Conservation (phyloP, 2,329 filamentous ascomycete species). For the Colletotrichum scovillei region DNA sequence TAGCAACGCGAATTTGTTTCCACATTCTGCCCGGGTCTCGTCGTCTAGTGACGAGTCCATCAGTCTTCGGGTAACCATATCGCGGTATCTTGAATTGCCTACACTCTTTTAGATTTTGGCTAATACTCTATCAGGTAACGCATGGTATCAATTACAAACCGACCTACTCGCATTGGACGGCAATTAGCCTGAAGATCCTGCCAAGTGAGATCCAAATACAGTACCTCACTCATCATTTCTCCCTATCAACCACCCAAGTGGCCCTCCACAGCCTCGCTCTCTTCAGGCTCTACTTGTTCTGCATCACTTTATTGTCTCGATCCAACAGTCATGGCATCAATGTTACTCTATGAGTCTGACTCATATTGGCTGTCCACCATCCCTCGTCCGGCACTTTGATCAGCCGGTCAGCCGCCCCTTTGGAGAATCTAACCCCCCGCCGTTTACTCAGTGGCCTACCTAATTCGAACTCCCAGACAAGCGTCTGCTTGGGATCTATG, state of each 20-base stretch:
- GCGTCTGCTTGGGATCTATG: neutral
- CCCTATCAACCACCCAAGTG: neutral
- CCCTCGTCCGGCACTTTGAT: neutral
- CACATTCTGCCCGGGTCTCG: neutral
- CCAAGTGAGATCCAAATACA: neutral
- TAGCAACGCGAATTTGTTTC: neutral
- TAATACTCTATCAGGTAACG: neutral
- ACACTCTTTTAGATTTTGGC: neutral
- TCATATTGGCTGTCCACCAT: neutral
- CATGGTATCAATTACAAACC: neutral
- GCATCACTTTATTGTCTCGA: neutral
- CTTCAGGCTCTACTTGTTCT: neutral
- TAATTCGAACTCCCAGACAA: constrained; percentile 16
- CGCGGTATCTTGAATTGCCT: neutral
- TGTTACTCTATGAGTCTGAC: neutral
- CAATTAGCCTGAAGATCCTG: constrained; percentile 12
- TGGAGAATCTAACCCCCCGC: neutral
- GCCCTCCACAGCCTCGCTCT: neutral
- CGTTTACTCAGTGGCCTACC: neutral
- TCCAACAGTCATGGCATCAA: no score
- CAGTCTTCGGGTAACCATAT: neutral
- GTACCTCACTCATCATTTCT: neutral
- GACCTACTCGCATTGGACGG: neutral
- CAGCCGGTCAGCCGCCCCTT: neutral
- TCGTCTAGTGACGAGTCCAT: neutral